A percentile compares a stretch with the other conserved stretches of the same genome.
Conservation (phyloP, 2,329 filamentous ascomycete species). For the Ophiostoma piceae region DNA sequence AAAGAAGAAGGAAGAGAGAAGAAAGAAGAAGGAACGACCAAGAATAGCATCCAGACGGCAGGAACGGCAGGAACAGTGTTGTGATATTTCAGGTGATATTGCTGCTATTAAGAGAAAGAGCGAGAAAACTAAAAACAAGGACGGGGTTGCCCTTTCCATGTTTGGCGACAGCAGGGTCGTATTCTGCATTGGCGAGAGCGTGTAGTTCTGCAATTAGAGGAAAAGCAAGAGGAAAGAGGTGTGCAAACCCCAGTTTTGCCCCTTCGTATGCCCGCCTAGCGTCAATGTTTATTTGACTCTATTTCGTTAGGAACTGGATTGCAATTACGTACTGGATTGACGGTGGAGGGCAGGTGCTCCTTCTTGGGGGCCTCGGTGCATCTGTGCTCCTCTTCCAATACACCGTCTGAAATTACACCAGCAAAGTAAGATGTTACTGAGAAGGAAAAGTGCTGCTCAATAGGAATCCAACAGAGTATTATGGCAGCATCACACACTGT, state of each 20-base stretch:
- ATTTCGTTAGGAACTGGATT: background rate
- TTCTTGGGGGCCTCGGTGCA: background rate
- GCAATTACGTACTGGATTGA: background rate
- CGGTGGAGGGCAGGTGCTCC: background rate
- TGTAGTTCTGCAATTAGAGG: background rate
- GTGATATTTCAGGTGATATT: background rate
- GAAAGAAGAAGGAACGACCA: conserved; percentile 8
- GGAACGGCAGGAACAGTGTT: background rate
- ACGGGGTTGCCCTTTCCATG: conserved; percentile 4
- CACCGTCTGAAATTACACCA: background rate
- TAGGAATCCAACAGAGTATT: too few species aligned
- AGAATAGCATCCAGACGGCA: background rate
- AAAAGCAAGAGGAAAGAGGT: too few species aligned
- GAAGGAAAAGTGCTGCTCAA: too few species aligned
- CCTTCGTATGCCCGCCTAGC: background rate
- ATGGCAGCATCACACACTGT: too few species aligned
- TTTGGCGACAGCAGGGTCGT: conserved; percentile 1
- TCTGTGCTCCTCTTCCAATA: conserved; percentile 1
- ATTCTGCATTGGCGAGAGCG: background rate
- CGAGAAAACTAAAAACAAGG: background rate
- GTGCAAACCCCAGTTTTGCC: background rate
- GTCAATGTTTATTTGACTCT: background rate
- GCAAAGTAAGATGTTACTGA: too few species aligned
- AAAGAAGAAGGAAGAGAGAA: conserved; percentile 6
- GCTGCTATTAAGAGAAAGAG: background rate